Evolutionary conservation across 1,284 basidiomycete genomes (phyloP).

Genomic region (Ceratobasidium sp.): DNA sequence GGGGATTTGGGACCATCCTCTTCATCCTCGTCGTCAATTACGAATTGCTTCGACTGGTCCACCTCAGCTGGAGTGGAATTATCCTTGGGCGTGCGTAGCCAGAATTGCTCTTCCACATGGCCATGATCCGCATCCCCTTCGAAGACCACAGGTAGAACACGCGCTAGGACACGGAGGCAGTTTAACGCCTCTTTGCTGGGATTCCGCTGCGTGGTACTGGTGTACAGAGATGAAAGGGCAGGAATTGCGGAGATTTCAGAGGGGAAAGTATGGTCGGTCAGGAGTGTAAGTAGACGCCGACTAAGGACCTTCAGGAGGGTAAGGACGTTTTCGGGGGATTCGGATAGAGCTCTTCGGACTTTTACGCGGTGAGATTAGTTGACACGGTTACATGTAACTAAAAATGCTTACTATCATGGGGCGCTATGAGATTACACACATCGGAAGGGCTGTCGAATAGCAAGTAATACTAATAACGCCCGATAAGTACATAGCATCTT

Average conservation of each 20-base stretch:
- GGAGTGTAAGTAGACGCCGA: constrained; percentile 82
- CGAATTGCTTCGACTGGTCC: constrained; percentile 41
- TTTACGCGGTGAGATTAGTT: constrained; percentile 34
- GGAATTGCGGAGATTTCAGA: constrained; percentile 62
- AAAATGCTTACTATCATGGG: constrained; percentile 79
- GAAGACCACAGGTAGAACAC: constrained; percentile 89
- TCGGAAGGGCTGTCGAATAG: constrained; percentile 90
- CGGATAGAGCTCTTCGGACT: constrained; percentile 86
- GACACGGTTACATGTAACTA: constrained; percentile 5
- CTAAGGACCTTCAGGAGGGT: constrained; percentile 83
- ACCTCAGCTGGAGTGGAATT: constrained; percentile 47
- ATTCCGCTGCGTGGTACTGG: constrained; percentile 66
- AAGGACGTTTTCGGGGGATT: constrained; percentile 86
- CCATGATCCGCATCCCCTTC: constrained; percentile 83
- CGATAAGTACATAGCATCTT: neutral
- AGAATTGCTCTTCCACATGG: constrained; percentile 75
- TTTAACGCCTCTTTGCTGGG: constrained; percentile 88
- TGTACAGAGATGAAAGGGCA: constrained; percentile 72
- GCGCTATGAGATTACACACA: constrained; percentile 87
- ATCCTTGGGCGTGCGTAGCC: constrained; percentile 69
- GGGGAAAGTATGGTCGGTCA: constrained; percentile 87
- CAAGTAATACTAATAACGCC: constrained; percentile 73
- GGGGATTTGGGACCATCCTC: constrained; percentile 50
- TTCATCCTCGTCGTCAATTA: constrained; percentile 54
- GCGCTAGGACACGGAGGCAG: constrained; percentile 85